These are phyloP conservation scores for Fomitopsis pulvina DNA, from an alignment of 768 basidiomycete species.

Conservation along the genomic window DNA sequence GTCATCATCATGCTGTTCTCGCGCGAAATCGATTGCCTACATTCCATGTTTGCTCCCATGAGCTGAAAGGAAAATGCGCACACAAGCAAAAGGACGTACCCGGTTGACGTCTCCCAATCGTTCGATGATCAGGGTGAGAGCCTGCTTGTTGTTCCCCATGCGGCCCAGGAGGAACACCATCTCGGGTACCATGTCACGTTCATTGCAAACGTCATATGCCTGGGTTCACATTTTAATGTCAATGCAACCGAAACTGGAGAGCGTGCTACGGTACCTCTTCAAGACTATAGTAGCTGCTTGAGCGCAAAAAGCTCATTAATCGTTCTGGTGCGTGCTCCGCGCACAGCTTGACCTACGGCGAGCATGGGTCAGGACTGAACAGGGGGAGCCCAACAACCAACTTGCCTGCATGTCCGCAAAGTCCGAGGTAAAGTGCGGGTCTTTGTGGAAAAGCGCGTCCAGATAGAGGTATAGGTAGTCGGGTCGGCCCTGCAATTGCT, in stretches of 20 bases:
- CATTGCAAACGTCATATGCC: slow-evolving; percentile 85
- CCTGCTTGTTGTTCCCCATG: slow-evolving; percentile 97
- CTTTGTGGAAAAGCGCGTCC: slow-evolving; percentile 83
- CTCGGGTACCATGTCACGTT: slow-evolving; percentile 83
- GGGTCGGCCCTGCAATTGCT: slow-evolving; percentile 70
- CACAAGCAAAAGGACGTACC: slow-evolving; percentile 33
- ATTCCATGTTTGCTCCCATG: not conserved
- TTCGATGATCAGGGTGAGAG: slow-evolving; percentile 91
- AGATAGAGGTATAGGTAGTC: slow-evolving; percentile 90
- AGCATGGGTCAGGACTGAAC: not conserved
- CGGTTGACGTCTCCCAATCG: slow-evolving; percentile 87
- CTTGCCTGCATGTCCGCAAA: slow-evolving; percentile 84
- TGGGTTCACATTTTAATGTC: slow-evolving; percentile 21
- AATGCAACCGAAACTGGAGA: not conserved
- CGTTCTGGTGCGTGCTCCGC: slow-evolving; percentile 77
- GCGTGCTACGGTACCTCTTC: slow-evolving; percentile 49
- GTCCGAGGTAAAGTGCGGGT: slow-evolving; percentile 68
- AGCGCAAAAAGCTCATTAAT: slow-evolving; percentile 86
- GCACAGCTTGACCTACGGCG: slow-evolving; percentile 72
- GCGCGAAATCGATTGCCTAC: slow-evolving; percentile 96
- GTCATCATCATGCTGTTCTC: slow-evolving; percentile 94
- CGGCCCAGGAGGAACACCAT: slow-evolving; percentile 97
- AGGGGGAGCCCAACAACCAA: not conserved
- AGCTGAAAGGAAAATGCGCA: not conserved
- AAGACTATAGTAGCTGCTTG: slow-evolving; percentile 86